phyloP scores from a whole-genome alignment of 2,329 filamentous ascomycete genomes.

The Penicillium palitans region DNA sequence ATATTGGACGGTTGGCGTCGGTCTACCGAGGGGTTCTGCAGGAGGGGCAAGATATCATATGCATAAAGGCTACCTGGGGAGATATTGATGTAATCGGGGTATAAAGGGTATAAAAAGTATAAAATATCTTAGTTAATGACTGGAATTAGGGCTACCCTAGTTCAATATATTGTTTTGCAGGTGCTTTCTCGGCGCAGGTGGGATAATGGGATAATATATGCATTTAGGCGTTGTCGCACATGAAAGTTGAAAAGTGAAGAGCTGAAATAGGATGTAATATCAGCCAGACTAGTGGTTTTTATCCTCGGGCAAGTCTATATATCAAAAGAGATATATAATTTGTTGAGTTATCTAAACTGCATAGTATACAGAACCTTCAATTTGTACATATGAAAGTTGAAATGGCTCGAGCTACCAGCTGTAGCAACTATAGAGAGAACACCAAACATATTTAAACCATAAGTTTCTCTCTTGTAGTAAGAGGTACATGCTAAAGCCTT shows the following conservation, averaged over 20 bases:
- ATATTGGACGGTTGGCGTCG: conserved; percentile 5
- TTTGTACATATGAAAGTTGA: neutral
- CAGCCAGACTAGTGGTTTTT: neutral
- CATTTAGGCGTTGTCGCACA: no score
- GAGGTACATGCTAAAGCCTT: neutral
- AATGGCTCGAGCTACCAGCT: neutral
- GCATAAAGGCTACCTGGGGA: neutral
- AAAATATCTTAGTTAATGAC: neutral
- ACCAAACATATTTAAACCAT: no score
- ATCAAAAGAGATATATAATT: neutral
- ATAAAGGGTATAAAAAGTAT: neutral
- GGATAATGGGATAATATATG: neutral
- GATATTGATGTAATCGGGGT: neutral
- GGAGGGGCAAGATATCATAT: conserved; percentile 1
- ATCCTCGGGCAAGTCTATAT: no score
- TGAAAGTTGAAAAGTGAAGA: neutral
- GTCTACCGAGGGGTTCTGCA: conserved; percentile 18
- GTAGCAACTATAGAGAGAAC: neutral
- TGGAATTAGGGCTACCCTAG: no score
- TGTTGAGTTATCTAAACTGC: neutral
- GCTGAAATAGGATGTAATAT: no score
- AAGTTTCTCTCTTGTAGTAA: neutral
- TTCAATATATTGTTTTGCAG: neutral
- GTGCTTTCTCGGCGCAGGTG: neutral
- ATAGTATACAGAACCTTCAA: neutral